These are phyloP conservation scores for Mucor velutinosus DNA, from an alignment of 371 early-diverging fungal genomes.

Conservation along the genomic window DNA sequence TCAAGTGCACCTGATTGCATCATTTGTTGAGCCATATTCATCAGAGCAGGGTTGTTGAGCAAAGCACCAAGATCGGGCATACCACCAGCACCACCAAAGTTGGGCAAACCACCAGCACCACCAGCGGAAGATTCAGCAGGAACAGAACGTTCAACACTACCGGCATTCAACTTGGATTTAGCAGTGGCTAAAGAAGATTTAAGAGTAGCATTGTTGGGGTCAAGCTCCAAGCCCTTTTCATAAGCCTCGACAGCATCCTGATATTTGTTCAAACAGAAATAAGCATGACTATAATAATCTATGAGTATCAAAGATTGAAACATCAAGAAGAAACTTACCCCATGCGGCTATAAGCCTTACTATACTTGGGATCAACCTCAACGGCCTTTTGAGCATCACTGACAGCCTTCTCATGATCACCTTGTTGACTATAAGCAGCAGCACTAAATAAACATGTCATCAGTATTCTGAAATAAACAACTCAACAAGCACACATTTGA, in stretches of 20 bases:
- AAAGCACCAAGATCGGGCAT: conserved; percentile 64
- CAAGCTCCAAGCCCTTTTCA: conserved; percentile 87
- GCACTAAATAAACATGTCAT: conserved; percentile 59
- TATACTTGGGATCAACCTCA: conserved; percentile 84
- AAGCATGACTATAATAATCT: conserved; percentile 68
- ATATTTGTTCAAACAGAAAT: conserved; percentile 84
- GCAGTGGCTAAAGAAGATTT: conserved; percentile 66
- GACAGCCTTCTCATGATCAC: conserved; percentile 86
- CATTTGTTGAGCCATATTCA: conserved; percentile 94
- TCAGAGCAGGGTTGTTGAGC: conserved; percentile 89
- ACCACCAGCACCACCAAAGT: conserved; percentile 62
- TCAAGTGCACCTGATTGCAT: conserved; percentile 90
- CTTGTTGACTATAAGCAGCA: conserved; percentile 91
- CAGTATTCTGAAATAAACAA: not conserved
- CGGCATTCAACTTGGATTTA: conserved; percentile 42
- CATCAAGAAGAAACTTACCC: conserved; percentile 57
- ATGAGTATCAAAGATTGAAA: too few species aligned
- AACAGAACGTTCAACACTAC: conserved; percentile 37
- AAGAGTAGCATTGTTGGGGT: conserved; percentile 82
- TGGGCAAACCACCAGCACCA: conserved; percentile 25
- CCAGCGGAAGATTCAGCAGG: conserved; percentile 20
- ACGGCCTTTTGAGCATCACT: conserved; percentile 84
- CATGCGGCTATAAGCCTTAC: conserved; percentile 93
- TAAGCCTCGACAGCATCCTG: conserved; percentile 89
- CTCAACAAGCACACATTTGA: not conserved